Evolutionary conservation across 2,329 filamentous ascomycete species (phyloP).

Genomic region (Fusarium tuaranense): DNA sequence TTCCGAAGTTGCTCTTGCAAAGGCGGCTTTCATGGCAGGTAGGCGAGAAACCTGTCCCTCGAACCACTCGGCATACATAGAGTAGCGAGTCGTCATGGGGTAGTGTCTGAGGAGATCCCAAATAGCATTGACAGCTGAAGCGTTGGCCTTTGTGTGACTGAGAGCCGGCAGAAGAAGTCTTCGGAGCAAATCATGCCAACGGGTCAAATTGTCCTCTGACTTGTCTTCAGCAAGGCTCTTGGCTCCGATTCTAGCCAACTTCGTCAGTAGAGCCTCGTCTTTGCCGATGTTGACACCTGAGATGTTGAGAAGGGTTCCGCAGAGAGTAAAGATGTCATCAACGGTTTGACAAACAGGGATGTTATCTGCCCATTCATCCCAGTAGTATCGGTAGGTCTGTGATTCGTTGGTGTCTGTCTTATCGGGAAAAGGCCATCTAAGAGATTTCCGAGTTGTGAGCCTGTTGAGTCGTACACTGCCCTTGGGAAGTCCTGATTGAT

Average conservation of each 20-base stretch:
- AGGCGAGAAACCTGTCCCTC: slow-evolving; percentile 80
- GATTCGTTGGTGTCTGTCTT: slow-evolving; percentile 80
- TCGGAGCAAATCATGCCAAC: slow-evolving; percentile 88
- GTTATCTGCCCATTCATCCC: slow-evolving; percentile 96
- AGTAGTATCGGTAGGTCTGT: slow-evolving; percentile 91
- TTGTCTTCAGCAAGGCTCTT: slow-evolving; percentile 78
- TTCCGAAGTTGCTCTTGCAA: slow-evolving; percentile 80
- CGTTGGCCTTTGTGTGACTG: slow-evolving; percentile 87
- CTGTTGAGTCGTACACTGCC: slow-evolving; percentile 73
- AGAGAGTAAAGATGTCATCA: slow-evolving; percentile 90
- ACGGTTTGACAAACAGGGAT: slow-evolving; percentile 90
- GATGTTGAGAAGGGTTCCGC: slow-evolving; percentile 84
- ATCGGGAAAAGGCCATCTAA: slow-evolving; percentile 89
- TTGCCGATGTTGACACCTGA: slow-evolving; percentile 91
- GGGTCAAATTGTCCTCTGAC: slow-evolving; percentile 75
- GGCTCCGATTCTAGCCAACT: slow-evolving; percentile 86
- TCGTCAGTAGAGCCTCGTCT: slow-evolving; percentile 81
- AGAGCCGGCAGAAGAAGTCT: slow-evolving; percentile 88
- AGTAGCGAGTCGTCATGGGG: slow-evolving; percentile 81
- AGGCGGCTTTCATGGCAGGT: slow-evolving; percentile 82
- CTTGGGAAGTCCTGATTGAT: slow-evolving; percentile 77
- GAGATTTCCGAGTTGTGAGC: slow-evolving; percentile 71
- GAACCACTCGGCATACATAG: slow-evolving; percentile 95
- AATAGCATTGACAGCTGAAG: slow-evolving; percentile 85
- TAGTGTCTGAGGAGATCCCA: slow-evolving; percentile 86